Base-by-base conservation (phyloP, 768 basidiomycete genomes). In the Amanita rimosa region DNA sequence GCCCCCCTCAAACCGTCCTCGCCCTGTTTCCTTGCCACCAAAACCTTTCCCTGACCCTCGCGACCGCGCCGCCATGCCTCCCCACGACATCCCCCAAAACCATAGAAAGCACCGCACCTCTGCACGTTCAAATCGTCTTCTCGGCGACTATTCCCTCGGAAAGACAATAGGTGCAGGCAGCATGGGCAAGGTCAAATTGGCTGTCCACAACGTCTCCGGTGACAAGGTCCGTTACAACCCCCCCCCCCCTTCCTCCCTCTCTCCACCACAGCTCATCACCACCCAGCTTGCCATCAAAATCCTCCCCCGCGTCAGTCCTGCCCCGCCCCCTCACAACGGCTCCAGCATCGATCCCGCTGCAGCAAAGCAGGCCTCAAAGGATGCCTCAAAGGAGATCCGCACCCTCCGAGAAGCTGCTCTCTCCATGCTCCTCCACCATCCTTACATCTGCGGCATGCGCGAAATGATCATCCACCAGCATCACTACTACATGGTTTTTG, bases 401-500 rank as follows among this genome's bases (percentile, higher is more conserved):
- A 98, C 93, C 1, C 78, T 98, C 53, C 85, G 96, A 27, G 96
- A 99, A 69, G 96, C 95, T 0, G 90, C 89, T 1, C 74, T 99
- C 26, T 93, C 89, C 34, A 83, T 97, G 74, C 79, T 99, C 40
- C 81, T 99, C 26, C 92, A 98, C 60, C 96, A 99, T 61, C 96
- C 96, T 2, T 97, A 98, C 65, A 90, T 99, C 62, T 97, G 95
- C 63, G 96, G 96, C 49, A 99, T 98, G 95, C 85, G 91, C 56
- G 92, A 95, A 70, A 93, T 99, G 86, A 91, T 97, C 62, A 73
- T 93, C 21, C 95, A 97, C 68, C 88, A 90, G 52, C 85, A 99
- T 59, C 94, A 99, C 67, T 97, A 98, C 69, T 99, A 98, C 73
- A 97, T 99, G 92, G 90, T 97, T 8, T 92, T 88, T 63, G 96